Conservation (phyloP, 1,284 basidiomycete genomes). For the Ceratobasidium sp. region DNA sequence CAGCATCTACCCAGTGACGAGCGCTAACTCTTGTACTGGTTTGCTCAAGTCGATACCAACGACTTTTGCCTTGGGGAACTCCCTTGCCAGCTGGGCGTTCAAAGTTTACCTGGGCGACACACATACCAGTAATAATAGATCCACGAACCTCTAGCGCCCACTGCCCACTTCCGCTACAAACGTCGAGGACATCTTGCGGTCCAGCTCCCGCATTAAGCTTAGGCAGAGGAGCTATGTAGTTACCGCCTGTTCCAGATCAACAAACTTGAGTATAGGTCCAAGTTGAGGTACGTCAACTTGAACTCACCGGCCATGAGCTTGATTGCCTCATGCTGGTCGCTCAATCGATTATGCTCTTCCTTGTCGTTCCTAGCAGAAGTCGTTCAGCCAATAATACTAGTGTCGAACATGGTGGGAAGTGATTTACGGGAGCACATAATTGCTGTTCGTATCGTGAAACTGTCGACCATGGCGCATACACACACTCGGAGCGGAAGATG, state of each 20-base stretch:
- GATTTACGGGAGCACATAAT: conserved; percentile 27
- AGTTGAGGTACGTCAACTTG: no score
- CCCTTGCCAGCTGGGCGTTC: conserved; percentile 6
- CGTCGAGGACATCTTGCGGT: conserved; percentile 16
- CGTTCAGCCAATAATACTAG: background rate
- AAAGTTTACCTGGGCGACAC: background rate
- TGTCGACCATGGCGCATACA: conserved; percentile 22
- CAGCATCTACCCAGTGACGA: no score
- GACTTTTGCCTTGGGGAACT: conserved; percentile 24
- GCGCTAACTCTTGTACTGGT: conserved; percentile 8
- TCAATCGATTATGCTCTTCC: conserved; percentile 23
- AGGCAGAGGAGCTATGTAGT: conserved; percentile 15
- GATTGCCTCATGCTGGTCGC: conserved; percentile 32
- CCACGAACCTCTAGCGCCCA: conserved; percentile 20
- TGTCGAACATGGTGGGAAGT: background rate
- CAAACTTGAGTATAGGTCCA: background rate
- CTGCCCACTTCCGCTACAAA: conserved; percentile 30
- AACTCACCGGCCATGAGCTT: conserved; percentile 13
- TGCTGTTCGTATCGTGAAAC: conserved; percentile 29
- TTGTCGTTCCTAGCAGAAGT: conserved; percentile 19
- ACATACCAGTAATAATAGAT: background rate
- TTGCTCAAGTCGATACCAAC: conserved; percentile 22
- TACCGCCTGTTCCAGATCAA: background rate
- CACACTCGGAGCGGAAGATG: background rate
- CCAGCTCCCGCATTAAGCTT: conserved; percentile 18